A percentile compares a stretch with the other conserved stretches of the same genome.
These are phyloP conservation scores for Ogataea trehalophila DNA, from an alignment of 805 yeast genomes.

Conservation along the genomic window DNA sequence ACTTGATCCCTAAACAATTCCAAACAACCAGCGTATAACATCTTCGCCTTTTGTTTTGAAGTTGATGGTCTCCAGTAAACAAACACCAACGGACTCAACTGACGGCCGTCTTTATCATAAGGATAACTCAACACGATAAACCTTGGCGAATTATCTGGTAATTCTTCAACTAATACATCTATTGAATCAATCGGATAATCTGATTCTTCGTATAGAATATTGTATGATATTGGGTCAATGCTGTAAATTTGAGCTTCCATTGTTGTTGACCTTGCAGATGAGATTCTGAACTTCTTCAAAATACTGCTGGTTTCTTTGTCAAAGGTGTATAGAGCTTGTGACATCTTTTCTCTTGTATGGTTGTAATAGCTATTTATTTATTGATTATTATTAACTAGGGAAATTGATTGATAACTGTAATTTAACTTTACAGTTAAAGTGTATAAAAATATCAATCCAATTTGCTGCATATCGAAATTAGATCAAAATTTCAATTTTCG, in stretches of 20 bases:
- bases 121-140: conserved; percentile 77
- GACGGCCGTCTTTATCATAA: conserved; percentile 65
- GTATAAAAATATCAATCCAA: too few species aligned
- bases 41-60: conserved; percentile 72
- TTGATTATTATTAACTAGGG: too few species aligned
- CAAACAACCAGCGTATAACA: conserved; percentile 89
- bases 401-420: too few species aligned
- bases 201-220: conserved; percentile 41
- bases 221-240: conserved; percentile 53
- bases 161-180: conserved; percentile 52
- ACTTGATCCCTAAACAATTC: conserved; percentile 74
- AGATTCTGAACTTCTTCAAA: conserved; percentile 68
- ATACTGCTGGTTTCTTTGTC: conserved; percentile 53
- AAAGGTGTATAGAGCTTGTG: conserved; percentile 56
- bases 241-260: conserved; percentile 60
- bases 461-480: too few species aligned
- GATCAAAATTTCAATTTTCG: too few species aligned
- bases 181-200: conserved; percentile 34
- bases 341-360: conserved; percentile 21
- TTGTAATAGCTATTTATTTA: background rate
- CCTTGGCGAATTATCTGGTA: conserved; percentile 81
- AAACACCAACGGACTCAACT: conserved; percentile 67
- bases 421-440: too few species aligned
- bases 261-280: conserved; percentile 57
- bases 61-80: conserved; percentile 89